Percentiles rank a stretch among this genome's conserved stretches.
Conservation (phyloP, 306 rosid genomes). For the Quillaja saponaria region DNA sequence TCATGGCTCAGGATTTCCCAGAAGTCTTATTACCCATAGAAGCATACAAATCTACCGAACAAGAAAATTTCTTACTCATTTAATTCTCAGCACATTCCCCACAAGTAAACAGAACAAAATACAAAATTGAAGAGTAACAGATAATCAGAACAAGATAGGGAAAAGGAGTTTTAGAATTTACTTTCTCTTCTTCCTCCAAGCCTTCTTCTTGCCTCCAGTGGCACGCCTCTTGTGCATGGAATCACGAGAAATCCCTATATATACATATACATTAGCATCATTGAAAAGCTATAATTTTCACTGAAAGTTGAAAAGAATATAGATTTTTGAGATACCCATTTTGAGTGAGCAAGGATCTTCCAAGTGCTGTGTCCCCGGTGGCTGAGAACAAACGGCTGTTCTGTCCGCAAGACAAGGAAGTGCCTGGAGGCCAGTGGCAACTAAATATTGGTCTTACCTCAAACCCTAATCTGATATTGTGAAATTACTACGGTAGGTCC, state of each 20-base stretch:
- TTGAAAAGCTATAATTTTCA: background rate
- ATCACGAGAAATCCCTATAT: slow-evolving; percentile 61
- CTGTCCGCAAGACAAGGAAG: too few relatives aligned
- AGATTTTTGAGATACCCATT: slow-evolving; percentile 22
- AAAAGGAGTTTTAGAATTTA: slow-evolving; percentile 8
- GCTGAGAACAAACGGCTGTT: too few relatives aligned
- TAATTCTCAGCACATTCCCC: too few relatives aligned
- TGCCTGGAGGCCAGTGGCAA: too few relatives aligned
- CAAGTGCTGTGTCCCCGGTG: background rate
- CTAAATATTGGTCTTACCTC: too few relatives aligned
- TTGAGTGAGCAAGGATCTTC: background rate
- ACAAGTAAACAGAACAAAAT: background rate
- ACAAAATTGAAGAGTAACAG: background rate
- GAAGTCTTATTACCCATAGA: too few relatives aligned
- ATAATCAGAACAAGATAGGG: background rate
- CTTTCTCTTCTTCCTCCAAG: slow-evolving; percentile 75
- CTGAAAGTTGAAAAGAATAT: background rate
- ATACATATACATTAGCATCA: slow-evolving; percentile 5
- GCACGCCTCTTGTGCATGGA: slow-evolving; percentile 76
- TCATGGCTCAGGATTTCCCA: too few relatives aligned
- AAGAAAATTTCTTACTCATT: background rate
- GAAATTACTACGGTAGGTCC: too few relatives aligned
- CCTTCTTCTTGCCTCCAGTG: slow-evolving; percentile 73
- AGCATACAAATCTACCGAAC: too few relatives aligned
- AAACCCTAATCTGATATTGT: too few relatives aligned